Percentiles rank a stretch among this genome's conserved stretches.
Evolutionary conservation across 2,329 filamentous ascomycete species (phyloP).

Genomic region (Acephala macrosclerotiorum): DNA sequence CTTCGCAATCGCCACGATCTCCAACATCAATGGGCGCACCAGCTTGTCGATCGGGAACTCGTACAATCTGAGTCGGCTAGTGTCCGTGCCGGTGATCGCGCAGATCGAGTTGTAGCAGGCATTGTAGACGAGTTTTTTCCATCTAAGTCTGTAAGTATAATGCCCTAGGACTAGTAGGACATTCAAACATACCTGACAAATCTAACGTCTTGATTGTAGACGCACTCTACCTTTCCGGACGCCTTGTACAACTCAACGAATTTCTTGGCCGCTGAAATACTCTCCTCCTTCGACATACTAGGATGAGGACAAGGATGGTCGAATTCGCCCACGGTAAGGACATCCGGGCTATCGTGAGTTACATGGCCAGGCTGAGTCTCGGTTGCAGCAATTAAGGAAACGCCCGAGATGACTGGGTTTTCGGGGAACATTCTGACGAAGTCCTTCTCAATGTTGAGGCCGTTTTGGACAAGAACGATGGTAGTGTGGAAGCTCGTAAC

Average conservation of each 20-base stretch:
- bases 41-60: conserved; percentile 43
- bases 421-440: conserved; percentile 35
- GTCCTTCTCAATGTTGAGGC: conserved; percentile 40
- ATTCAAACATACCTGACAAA: conserved; percentile 17
- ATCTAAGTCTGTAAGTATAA: conserved; percentile 13
- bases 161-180: too few relatives aligned
- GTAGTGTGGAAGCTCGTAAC: conserved; percentile 36
- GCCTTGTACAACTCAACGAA: conserved; percentile 37
- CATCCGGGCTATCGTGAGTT: conserved; percentile 36
- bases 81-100: conserved; percentile 37
- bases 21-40: conserved; percentile 41
- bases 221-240: conserved; percentile 33
- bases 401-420: conserved; percentile 37
- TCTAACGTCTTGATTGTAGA: conserved; percentile 34
- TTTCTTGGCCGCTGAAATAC: conserved; percentile 27
- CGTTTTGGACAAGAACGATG: conserved; percentile 40
- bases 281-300: conserved; percentile 25
- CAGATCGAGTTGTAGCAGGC: conserved; percentile 38
- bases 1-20: conserved; percentile 39
- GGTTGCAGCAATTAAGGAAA: conserved; percentile 37
- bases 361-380: conserved; percentile 34
- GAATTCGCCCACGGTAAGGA: conserved; percentile 35
- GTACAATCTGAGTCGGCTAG: conserved; percentile 33
- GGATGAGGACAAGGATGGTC: too few relatives aligned
- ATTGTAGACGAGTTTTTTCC: conserved; percentile 41